Evolutionary conservation across 2,329 filamentous ascomycete genomes (phyloP).

Genomic region (Triangularia verruculosa): DNA sequence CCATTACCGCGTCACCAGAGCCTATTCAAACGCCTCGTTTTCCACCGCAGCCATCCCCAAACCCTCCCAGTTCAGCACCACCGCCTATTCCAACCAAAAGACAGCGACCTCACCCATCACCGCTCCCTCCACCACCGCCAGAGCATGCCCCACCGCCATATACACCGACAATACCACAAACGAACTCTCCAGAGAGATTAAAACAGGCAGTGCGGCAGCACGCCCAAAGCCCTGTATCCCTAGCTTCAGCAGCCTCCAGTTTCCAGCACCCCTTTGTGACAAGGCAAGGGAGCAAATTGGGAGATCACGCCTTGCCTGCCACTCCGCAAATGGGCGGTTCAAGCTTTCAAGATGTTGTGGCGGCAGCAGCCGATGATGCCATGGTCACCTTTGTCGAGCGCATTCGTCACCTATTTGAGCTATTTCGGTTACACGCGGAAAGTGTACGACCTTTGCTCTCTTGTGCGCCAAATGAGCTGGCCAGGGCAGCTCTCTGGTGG

Average conservation of each 20-base stretch:
- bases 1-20: slow-evolving; percentile 27
- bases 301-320: slow-evolving; percentile 22
- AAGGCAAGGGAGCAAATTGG: slow-evolving; percentile 27
- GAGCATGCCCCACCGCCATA: slow-evolving; percentile 21
- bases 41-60: slow-evolving; percentile 6
- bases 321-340: slow-evolving; percentile 33
- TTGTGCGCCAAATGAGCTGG: slow-evolving; percentile 64
- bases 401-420: slow-evolving; percentile 68
- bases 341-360: slow-evolving; percentile 42
- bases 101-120: slow-evolving; percentile 11
- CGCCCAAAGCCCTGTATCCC: slow-evolving; percentile 42
- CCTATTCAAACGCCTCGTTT: slow-evolving; percentile 15
- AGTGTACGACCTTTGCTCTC: slow-evolving; percentile 63
- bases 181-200: slow-evolving; percentile 24
- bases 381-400: slow-evolving; percentile 67
- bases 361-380: slow-evolving; percentile 59
- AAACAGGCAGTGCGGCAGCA: slow-evolving; percentile 23
- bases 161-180: slow-evolving; percentile 14
- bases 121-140: slow-evolving; percentile 1
- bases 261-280: slow-evolving; percentile 29
- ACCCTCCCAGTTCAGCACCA: slow-evolving; percentile 5
- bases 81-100: slow-evolving; percentile 14
- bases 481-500: slow-evolving; percentile 81
- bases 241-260: slow-evolving; percentile 28
- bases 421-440: slow-evolving; percentile 77